phyloP scores from a whole-genome alignment of 2,329 filamentous ascomycete genomes.

The Pezicula neosporulosa region DNA sequence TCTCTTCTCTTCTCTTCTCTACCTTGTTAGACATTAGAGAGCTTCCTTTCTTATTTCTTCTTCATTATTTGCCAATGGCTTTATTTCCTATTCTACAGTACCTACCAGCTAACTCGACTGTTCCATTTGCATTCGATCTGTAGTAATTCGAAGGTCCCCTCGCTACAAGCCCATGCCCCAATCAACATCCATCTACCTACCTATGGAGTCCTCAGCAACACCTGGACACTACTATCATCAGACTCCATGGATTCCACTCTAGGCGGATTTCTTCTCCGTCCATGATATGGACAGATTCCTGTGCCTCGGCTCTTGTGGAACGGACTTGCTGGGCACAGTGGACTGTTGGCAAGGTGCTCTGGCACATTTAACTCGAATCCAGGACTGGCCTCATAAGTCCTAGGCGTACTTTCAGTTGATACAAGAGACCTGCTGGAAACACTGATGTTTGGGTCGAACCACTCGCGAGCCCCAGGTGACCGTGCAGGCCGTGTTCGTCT shows the following conservation, averaged over 20 bases:
- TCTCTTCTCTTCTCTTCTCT: no score
- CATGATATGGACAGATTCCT: constrained; percentile 40
- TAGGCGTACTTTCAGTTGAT: background rate
- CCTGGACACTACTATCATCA: constrained; percentile 2
- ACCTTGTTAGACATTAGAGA: no score
- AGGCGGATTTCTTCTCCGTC: constrained; percentile 16
- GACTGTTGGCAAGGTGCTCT: constrained; percentile 39
- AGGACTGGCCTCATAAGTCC: background rate
- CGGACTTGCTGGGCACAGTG: constrained; percentile 37
- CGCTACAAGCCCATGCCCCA: no score
- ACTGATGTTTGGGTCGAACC: constrained; percentile 1
- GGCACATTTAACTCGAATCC: constrained; percentile 35
- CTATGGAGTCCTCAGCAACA: background rate
- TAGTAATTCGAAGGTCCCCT: no score
- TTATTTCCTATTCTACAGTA: background rate
- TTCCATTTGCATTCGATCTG: no score
- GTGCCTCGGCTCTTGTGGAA: constrained; percentile 33
- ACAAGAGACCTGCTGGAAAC: background rate
- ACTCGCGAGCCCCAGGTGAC: background rate
- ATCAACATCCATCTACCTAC: background rate
- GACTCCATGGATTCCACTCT: constrained; percentile 29
- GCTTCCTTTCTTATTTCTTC: no score
- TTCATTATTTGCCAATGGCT: no score
- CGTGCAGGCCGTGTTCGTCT: background rate
- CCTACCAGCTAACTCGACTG: background rate